Conservation (phyloP, 2,329 filamentous ascomycete genomes). For the Exophiala spinifera region DNA sequence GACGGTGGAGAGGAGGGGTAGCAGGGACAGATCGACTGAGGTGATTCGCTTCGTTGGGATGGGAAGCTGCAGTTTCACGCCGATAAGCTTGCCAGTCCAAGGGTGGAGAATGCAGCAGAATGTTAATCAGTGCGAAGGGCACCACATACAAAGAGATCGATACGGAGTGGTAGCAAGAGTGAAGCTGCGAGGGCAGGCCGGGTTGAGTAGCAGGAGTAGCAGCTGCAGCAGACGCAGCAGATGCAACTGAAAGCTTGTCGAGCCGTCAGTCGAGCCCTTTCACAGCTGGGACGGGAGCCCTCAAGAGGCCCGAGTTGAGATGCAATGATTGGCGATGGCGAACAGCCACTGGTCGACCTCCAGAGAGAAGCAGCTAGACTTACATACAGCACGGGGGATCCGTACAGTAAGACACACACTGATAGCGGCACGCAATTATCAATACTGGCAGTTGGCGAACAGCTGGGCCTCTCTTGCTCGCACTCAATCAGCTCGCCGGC, state of each 20-base stretch:
- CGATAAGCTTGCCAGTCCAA: constrained; percentile 22
- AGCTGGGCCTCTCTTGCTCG: background rate
- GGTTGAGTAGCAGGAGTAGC: background rate
- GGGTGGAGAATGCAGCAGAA: background rate
- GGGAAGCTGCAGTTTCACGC: constrained; percentile 20
- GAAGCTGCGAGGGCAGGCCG: background rate
- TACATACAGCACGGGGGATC: background rate
- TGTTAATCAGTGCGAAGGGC: background rate
- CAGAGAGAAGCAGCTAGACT: background rate
- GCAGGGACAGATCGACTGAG: constrained; percentile 19
- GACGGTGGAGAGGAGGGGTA: constrained; percentile 18
- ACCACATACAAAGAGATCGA: constrained; percentile 2
- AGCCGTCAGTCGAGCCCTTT: background rate
- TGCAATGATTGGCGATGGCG: constrained; percentile 2
- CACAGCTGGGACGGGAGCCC: constrained; percentile 2
- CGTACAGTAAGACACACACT: background rate
- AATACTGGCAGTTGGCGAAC: background rate
- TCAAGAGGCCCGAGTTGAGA: constrained; percentile 1
- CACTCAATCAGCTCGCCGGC: background rate
- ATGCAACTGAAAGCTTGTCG: background rate
- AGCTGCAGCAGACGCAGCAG: background rate
- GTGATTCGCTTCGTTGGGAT: constrained; percentile 7
- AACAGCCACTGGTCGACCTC: background rate
- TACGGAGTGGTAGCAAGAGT: background rate
- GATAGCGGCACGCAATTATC: background rate